Conservation (phyloP, 495 filamentous ascomycete species). For the Cryomyces antarcticus region DNA sequence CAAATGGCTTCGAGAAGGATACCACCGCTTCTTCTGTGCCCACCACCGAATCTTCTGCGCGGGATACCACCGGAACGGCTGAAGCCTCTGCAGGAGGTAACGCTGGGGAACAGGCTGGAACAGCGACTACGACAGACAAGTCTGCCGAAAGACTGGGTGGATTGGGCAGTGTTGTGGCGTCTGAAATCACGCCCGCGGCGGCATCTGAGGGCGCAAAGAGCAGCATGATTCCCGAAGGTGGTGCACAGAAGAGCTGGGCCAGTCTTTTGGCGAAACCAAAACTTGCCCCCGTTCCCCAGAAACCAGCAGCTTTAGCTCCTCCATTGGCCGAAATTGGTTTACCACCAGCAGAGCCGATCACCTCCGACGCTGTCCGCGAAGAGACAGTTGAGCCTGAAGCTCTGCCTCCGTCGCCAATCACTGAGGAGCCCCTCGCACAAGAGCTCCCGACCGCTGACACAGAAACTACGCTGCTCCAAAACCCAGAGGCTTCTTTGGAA, state of each 20-base stretch:
- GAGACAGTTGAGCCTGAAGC: conserved; percentile 14
- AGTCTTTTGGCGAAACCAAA: conserved; percentile 35
- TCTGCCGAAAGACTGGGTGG: background rate
- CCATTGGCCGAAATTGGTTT: conserved; percentile 2
- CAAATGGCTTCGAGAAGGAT: conserved; percentile 19
- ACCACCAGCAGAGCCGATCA: conserved; percentile 10
- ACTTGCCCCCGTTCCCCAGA: conserved; percentile 17
- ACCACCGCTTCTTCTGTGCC: conserved; percentile 12
- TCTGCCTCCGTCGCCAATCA: conserved; percentile 11
- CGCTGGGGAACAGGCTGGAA: conserved; percentile 13
- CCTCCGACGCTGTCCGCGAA: conserved; percentile 12
- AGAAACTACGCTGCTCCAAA: conserved; percentile 17
- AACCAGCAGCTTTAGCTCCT: conserved; percentile 10
- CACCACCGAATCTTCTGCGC: conserved; percentile 16
- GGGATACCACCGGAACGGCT: conserved; percentile 9
- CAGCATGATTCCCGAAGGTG: conserved; percentile 24
- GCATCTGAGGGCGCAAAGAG: conserved; percentile 22
- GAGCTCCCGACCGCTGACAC: conserved; percentile 21
- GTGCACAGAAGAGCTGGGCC: conserved; percentile 40
- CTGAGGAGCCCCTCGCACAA: conserved; percentile 13
- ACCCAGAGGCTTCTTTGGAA: background rate
- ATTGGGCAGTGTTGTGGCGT: conserved; percentile 13
- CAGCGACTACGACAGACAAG: conserved; percentile 8
- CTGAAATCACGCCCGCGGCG: conserved; percentile 15
- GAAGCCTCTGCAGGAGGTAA: conserved; percentile 7